Base-by-base conservation (phyloP, 2,329 filamentous ascomycete species). In the Ophiostoma triangulosporum region DNA sequence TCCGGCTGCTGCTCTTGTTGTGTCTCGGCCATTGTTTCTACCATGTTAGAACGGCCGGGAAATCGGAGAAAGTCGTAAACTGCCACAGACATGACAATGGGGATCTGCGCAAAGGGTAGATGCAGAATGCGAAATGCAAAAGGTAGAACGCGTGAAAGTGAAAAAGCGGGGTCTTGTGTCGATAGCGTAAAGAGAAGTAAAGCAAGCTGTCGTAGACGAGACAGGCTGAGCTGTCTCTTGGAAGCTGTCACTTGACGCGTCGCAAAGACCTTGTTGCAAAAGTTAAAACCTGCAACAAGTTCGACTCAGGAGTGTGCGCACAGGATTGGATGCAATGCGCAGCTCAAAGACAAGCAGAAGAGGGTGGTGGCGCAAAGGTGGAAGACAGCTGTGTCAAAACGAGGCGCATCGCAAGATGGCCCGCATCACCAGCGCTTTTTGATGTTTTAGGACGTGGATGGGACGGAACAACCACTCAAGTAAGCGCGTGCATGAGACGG, bases 1-100 rank as follows among this genome's bases (percentile, higher is more conserved):
- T 76, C 74, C 51, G 71, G 66, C 52, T 76, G 74, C 52, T 76
- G 74, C 27, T 68, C 63, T 26, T 65, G 63, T 51, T 73, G 65
- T 32, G 70, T 61, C 40, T 77, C 73, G 56, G 74, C 69, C 75
- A 78, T 78, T 52, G 20, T 43, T 20, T n/a, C 22, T 46, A 17
- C 17, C 7, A 5, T 46, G 43, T 46, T 29, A 46, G 43, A 15
- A 7, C 35, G 35, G 8, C n/a, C 17, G n/a, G n/a, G n/a, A n/a
- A n/a, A n/a, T n/a, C n/a, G n/a, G n/a, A n/a, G n/a, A n/a, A n/a
- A n/a, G n/a, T 20, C 35, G 35, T 38, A 11, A 20, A 38, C 12
- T 33, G 35, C 14, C 4, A 3, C 9, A n/a, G n/a, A n/a, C n/a
- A n/a, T n/a, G n/a, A n/a, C n/a, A n/a, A n/a, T n/a, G n/a, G n/a